Evolutionary conservation across 768 basidiomycete species (phyloP).

Genomic region (Agaricus bisporus): DNA sequence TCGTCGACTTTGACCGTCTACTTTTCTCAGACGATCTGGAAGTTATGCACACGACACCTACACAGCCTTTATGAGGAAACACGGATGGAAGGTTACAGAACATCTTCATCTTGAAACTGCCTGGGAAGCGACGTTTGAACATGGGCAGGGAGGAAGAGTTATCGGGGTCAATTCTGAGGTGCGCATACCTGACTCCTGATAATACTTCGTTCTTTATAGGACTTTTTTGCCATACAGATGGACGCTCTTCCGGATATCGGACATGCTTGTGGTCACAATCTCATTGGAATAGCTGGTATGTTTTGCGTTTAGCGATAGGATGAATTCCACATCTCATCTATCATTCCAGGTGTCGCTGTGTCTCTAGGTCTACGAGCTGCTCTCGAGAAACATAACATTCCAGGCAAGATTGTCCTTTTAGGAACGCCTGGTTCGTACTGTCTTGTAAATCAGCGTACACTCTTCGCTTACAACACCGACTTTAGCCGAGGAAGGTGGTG

Average conservation of each 20-base stretch:
- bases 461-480: neutral
- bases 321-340: neutral
- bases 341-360: slow-evolving; percentile 62
- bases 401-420: slow-evolving; percentile 64
- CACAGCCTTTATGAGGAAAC: slow-evolving; percentile 57
- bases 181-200: slow-evolving; percentile 9
- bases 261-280: slow-evolving; percentile 79
- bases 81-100: slow-evolving; percentile 57
- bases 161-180: slow-evolving; percentile 83
- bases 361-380: slow-evolving; percentile 62
- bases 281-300: slow-evolving; percentile 61
- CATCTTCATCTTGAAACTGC: slow-evolving; percentile 66
- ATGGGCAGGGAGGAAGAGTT: slow-evolving; percentile 60
- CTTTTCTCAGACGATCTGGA: neutral
- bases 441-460: neutral
- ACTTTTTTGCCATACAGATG: slow-evolving; percentile 32
- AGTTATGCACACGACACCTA: slow-evolving; percentile 71
- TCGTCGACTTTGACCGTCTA: neutral
- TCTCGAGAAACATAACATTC: slow-evolving; percentile 52
- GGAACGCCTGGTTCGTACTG: slow-evolving; percentile 64
- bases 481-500: slow-evolving; percentile 73
- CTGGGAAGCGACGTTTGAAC: slow-evolving; percentile 63
- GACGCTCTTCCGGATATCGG: slow-evolving; percentile 57
- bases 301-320: neutral
- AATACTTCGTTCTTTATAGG: neutral